Conservation (phyloP, 805 yeast species). For the Hanseniaspora occidentalis region DNA sequence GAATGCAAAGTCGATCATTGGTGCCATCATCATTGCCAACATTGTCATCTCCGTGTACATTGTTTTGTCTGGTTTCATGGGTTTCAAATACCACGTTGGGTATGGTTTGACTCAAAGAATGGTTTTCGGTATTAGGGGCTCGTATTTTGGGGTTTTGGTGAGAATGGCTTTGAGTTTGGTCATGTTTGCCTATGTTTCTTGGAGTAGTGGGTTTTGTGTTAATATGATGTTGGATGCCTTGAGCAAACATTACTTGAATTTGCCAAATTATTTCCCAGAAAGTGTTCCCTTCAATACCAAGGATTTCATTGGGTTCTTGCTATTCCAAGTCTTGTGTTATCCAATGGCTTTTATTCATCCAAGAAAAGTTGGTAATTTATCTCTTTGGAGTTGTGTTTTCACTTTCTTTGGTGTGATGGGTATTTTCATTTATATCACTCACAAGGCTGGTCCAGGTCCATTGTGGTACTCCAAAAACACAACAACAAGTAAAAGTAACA, state of each 20-base stretch:
- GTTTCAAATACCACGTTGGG: conserved; percentile 25
- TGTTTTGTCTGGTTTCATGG: conserved; percentile 17
- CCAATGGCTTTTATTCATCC: conserved; percentile 22
- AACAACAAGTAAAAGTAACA: conserved; percentile 15
- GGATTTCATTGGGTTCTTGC: conserved; percentile 28
- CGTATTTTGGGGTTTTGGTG: conserved; percentile 24
- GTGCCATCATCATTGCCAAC: conserved; percentile 17
- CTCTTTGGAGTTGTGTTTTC: conserved; percentile 16
- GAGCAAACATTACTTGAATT: conserved; percentile 13
- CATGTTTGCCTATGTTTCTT: conserved; percentile 30
- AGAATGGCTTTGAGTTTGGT: conserved; percentile 26
- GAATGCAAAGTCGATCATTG: conserved; percentile 20
- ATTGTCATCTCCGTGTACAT: conserved; percentile 14
- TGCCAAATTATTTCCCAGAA: conserved; percentile 19
- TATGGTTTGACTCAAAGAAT: conserved; percentile 28
- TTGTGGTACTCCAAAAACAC: conserved; percentile 17
- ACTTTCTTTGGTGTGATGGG: conserved; percentile 22
- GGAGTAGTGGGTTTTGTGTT: conserved; percentile 26
- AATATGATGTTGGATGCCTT: conserved; percentile 21
- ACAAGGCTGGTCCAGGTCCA: conserved; percentile 24
- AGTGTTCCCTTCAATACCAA: conserved; percentile 26
- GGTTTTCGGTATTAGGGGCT: conserved; percentile 26
- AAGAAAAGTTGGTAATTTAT: conserved; percentile 19
- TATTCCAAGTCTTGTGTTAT: conserved; percentile 25
- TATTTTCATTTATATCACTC: conserved; percentile 20